Evolutionary conservation across 2,329 filamentous ascomycete species (phyloP), one percentile per base, ranked within the genome.

Genomic region (Aspergillus versicolor): DNA sequence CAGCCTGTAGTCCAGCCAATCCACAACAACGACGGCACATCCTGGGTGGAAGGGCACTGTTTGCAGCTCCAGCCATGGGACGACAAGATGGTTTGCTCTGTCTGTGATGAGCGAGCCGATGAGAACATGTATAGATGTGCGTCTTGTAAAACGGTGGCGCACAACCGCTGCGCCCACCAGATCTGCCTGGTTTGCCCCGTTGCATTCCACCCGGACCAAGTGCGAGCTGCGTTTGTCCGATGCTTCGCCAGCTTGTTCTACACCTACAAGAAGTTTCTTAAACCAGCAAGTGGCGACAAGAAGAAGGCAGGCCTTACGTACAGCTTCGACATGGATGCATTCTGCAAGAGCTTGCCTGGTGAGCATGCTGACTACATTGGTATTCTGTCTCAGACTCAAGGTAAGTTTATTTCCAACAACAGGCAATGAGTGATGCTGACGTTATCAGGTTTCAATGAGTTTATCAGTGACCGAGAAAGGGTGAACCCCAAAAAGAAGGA

Each of bases 171-270:
- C 69, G 77, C 83, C 3, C 73, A 76, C n/a, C 77, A 82, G 56
- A 82, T 88, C 44, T 84, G 81, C 61, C 70, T 88, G n/a, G 83
- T 87, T 13, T 89, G 86, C 67, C 83, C 86, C n/a, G 79, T 81
- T 13, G 85, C 85, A 2, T 89, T 89, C 75, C 81, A 85, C 59
- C 80, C 85, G 7, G 85, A 88, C 61, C 86, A 88, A 69, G 78
- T 89, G 42, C 83, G 85, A 17, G 86, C 86, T 15, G 86, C 86
- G 0, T 89, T 89, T 66, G 85, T 88, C 32, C 79, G 86, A 65
- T 88, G 85, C 72, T 88, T 89, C 64, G 86, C 86, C 32, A 88
- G 85, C 64, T 75, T 89, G 56, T 80, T 89, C 61, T 88, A 88
- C 72, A 89, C 86, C 0, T 89, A 89, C 67, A 83, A 87, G 55